Evolutionary conservation across 345 rosid species (phyloP), one percentile per base, ranked within the genome.

Genomic region (Litchi chinensis): DNA sequence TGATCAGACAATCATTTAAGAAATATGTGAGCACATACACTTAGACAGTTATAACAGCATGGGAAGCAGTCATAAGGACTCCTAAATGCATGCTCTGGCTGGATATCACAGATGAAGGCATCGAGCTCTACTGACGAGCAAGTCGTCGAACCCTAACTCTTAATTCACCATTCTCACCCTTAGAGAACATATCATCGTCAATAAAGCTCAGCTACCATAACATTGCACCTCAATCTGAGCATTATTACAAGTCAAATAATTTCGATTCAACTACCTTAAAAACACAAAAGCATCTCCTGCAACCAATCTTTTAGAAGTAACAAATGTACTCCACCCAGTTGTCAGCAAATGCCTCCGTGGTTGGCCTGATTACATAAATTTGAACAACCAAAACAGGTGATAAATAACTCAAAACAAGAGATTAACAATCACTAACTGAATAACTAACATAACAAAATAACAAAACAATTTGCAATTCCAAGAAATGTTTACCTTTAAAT

Each of bases 21-120:
- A n/a, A n/a, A n/a, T n/a, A n/a, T n/a, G n/a, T n/a, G n/a, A n/a
- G n/a, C n/a, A n/a, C n/a, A n/a, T n/a, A n/a, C n/a, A n/a, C n/a
- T n/a, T n/a, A n/a, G n/a, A n/a, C n/a, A n/a, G n/a, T n/a, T n/a
- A n/a, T n/a, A n/a, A n/a, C n/a, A n/a, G n/a, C n/a, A n/a, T n/a
- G n/a, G n/a, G n/a, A n/a, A n/a, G n/a, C n/a, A n/a, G n/a, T n/a
- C n/a, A n/a, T n/a, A n/a, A n/a, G n/a, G n/a, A 91, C 95, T 79
- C 95, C 97, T 68, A 90, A 85, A 82, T 89, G 94, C 94, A 93
- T 91, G 87, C 95, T 91, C 65, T 93, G 95, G 80, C 93, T 86
- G 56, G 95, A 91, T 74, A 93, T 90, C 64, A 91, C 93, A 3
- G 95, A 91, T 6, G 91, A 86, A 54, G 91, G 90, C 87, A 90